Base-by-base conservation (phyloP, 2,329 filamentous ascomycete species). In the Zasmidium citrigriseum region DNA sequence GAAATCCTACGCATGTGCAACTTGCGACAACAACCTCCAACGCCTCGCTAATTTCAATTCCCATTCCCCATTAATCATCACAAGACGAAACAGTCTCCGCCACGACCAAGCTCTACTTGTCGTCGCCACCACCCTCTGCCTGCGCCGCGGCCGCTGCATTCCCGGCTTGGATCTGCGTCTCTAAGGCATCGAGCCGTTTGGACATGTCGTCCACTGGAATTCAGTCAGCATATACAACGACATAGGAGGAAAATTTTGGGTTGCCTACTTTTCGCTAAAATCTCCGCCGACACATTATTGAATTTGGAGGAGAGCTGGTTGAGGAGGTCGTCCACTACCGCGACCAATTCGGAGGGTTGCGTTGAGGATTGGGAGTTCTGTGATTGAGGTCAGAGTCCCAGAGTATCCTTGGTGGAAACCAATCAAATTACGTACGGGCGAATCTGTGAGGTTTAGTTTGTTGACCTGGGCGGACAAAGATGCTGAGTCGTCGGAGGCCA, bases 131-230 rank as follows among this genome's bases (percentile, higher is more conserved):
- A n/a, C 34, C 34, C 34, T 53, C 55, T 22, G 41, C 23, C 24
- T 52, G 24, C 10, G 58, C 57, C 10, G 55, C 60, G 4, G 55
- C 58, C 2, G 61, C 59, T 60, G 47, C 77, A 63, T 68, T 85
- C 57, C 80, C 83, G 49, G 84, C 82, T 68, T 85, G 81, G 47
- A 96, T 80, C 16, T 88, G 87, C 24, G 88, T 81, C 74, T 96
- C 93, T 5, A 97, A 82, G 57, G 87, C 91, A 72, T 97, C 93
- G 24, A 97, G 78, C 23, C 93, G 86, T 62, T 89, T 83, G 12
- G 90, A 89, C 92, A 97, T 96, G 63, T 96, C 92, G 71, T 96
- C 93, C 89, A 97, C 92, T 96, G 60, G n/a, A 44, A 22, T 10
- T 34, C 5, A 52, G 27, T 22, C 10, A 23, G 14, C n/a, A 52